Base-by-base conservation (phyloP, 257 asterid genomes). In the Galeopsis tetrahit region DNA sequence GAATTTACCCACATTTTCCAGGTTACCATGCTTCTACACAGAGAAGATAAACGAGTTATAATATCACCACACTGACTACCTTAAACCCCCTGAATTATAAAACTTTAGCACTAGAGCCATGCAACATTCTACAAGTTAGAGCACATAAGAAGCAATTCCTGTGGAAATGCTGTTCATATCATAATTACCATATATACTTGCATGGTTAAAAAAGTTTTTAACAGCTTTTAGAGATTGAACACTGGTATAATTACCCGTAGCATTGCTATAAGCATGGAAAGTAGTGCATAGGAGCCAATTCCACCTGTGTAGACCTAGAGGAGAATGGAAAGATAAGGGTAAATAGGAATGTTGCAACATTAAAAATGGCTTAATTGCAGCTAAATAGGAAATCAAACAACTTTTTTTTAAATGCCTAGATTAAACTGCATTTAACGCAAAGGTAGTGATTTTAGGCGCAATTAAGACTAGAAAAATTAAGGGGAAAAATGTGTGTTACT, bases 261-360 rank as follows among this genome's bases (percentile, higher is more conserved):
- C 96, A 85, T 82, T 6, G 96, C 96, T 76, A 95, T 88, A 56
- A 95, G 95, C 99, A 95, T 92, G 49, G 91, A 88, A 56, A 95
- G 99, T 46, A 95, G 92, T 2, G 98, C 99, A 69, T 92, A 95
- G 3, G 99, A 95, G 59, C 99, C 96, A 82, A 95, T 92, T 74
- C 99, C 99, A 74, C 99, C 99, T 11, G 97, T 87, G 77, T 92
- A 95, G 66, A 95, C 99, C 99, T 95, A 69, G 58, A 80, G 60
- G n/a, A 74, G 67, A 66, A 65, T 13, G 31, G 46, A 14, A 80
- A 71, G 66, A 68, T 70, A 39, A 72, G 66, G 66, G 57, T 69
- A 68, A 63, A 75, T 5, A 42, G 65, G 67, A 55, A 62, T 43
- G 60, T 69, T 31, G 42, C 59, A 75, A 66, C 17, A 13, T 51